Conservation (phyloP, 306 rosid genomes). For the Dalbergia oliveri region DNA sequence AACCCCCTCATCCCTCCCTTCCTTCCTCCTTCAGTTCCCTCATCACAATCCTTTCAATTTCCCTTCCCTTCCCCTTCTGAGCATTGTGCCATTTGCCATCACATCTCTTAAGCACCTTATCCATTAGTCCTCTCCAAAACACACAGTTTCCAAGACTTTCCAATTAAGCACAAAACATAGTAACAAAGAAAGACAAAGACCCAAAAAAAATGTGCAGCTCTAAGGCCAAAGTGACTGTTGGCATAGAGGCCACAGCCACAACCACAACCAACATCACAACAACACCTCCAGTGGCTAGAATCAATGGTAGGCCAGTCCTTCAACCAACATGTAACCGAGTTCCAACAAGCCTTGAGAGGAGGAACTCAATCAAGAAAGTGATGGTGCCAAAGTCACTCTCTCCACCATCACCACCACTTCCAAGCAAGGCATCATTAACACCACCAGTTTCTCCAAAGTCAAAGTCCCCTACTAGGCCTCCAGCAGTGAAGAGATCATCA, state of each 20-base stretch:
- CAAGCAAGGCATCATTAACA: slow-evolving; percentile 54
- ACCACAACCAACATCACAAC: slow-evolving; percentile 32
- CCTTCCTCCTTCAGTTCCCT: slow-evolving; percentile 51
- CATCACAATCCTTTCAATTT: slow-evolving; percentile 43
- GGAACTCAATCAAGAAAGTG: slow-evolving; percentile 70
- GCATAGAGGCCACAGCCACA: slow-evolving; percentile 50
- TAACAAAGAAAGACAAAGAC: background rate
- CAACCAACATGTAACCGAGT: slow-evolving; percentile 88
- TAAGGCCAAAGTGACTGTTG: slow-evolving; percentile 67
- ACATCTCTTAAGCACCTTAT: background rate
- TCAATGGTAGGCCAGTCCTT: slow-evolving; percentile 84
- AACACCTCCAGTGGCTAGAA: slow-evolving; percentile 55
- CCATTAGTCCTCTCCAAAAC: slow-evolving; percentile 13
- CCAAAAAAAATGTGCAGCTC: slow-evolving; percentile 75
- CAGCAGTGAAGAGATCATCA: slow-evolving; percentile 61
- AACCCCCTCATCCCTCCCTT: slow-evolving; percentile 53
- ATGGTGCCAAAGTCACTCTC: slow-evolving; percentile 58
- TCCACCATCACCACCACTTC: slow-evolving; percentile 47
- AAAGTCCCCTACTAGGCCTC: slow-evolving; percentile 82
- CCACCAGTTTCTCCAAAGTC: slow-evolving; percentile 81
- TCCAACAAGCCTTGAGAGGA: slow-evolving; percentile 73
- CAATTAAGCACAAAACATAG: background rate
- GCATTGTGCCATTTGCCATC: slow-evolving; percentile 42
- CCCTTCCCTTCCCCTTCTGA: background rate
- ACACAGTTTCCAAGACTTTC: background rate